Evolutionary conservation across 1,139 yeast genomes (phyloP).

Genomic region (Hyphopichia fennica): DNA sequence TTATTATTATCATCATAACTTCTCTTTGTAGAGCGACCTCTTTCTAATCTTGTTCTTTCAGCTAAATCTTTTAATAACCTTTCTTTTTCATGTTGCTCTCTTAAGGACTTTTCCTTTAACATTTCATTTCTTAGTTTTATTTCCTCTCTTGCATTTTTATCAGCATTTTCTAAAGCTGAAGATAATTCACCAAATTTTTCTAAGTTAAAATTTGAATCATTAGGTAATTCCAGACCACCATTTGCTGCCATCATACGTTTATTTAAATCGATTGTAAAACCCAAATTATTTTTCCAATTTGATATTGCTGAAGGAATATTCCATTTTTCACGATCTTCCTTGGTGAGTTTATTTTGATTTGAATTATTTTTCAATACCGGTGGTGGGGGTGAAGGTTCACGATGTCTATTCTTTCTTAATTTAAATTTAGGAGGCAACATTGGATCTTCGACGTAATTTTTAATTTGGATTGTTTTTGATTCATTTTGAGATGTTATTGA

Average conservation of each 20-base stretch:
- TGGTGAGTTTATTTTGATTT: constrained; percentile 48
- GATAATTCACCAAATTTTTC: constrained; percentile 62
- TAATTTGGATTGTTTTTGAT: constrained; percentile 28
- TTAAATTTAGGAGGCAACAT: constrained; percentile 81
- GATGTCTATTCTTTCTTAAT: constrained; percentile 69
- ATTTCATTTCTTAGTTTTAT: constrained; percentile 59
- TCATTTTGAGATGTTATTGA: constrained; percentile 14
- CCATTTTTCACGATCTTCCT: constrained; percentile 82
- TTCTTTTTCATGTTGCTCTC: constrained; percentile 61
- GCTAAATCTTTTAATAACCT: constrained; percentile 59
- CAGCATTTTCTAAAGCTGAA: constrained; percentile 75
- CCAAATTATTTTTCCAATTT: constrained; percentile 94
- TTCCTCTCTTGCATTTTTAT: constrained; percentile 69
- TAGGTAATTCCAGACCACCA: constrained; percentile 27
- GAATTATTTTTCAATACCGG: constrained; percentile 33
- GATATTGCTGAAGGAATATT: constrained; percentile 89
- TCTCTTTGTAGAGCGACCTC: constrained; percentile 6
- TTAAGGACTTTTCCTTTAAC: constrained; percentile 53
- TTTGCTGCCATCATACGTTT: constrained; percentile 67
- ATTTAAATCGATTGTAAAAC: constrained; percentile 81
- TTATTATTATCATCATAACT: constrained; percentile 1
- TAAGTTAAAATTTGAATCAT: constrained; percentile 46
- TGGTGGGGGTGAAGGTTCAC: constrained; percentile 67
- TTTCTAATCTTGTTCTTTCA: constrained; percentile 48
- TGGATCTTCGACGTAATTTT: constrained; percentile 66